These are phyloP conservation scores for Kuraishia borneana DNA, from an alignment of 805 yeast genomes.

Conservation along the genomic window DNA sequence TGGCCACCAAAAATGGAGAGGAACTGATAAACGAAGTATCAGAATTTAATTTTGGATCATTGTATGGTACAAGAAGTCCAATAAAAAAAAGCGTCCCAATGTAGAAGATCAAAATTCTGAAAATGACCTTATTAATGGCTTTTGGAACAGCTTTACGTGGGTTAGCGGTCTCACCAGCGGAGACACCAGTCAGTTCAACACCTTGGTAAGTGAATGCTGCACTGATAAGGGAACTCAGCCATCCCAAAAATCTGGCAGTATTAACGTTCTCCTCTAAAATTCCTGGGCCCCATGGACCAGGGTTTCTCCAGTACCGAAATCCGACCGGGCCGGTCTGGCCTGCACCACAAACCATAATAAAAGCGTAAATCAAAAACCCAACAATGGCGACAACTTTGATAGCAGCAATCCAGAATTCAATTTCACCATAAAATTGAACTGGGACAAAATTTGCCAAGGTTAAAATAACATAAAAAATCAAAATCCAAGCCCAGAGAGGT, in stretches of 20 bases:
- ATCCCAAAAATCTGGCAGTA: conserved; percentile 55
- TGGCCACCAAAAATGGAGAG: conserved; percentile 68
- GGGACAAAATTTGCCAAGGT: conserved; percentile 49
- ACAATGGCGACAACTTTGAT: conserved; percentile 57
- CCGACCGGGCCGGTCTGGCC: conserved; percentile 61
- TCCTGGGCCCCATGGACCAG: conserved; percentile 69
- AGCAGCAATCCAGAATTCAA: conserved; percentile 65
- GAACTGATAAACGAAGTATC: conserved; percentile 30
- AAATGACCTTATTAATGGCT: conserved; percentile 58
- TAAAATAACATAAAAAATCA: conserved; percentile 49
- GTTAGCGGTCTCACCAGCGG: conserved; percentile 64
- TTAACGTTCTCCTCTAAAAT: conserved; percentile 32
- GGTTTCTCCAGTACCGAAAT: conserved; percentile 72
- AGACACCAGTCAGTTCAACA: conserved; percentile 63
- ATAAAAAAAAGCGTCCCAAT: conserved; percentile 54
- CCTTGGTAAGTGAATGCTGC: conserved; percentile 78
- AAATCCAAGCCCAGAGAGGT: conserved; percentile 64
- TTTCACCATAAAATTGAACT: conserved; percentile 61
- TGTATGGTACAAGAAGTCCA: conserved; percentile 59
- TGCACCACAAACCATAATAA: conserved; percentile 69
- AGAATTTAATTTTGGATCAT: conserved; percentile 40
- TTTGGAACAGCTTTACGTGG: conserved; percentile 63
- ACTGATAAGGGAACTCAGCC: conserved; percentile 55
- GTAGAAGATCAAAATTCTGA: conserved; percentile 57
- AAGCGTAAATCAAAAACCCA: conserved; percentile 58